Evolutionary conservation across 306 rosid species (phyloP).

Genomic region (Quercus aquifolioides): DNA sequence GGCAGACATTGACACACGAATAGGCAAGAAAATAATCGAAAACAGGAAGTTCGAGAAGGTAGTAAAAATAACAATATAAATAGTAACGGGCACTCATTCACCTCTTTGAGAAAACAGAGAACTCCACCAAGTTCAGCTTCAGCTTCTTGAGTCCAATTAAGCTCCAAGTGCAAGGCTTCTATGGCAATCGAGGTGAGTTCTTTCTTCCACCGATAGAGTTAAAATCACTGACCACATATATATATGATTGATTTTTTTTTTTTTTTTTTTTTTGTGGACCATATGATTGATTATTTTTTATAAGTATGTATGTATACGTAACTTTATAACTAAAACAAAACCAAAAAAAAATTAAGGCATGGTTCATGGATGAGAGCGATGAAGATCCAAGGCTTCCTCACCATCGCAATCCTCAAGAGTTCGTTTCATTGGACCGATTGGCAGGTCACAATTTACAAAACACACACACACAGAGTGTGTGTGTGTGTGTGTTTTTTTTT

Average conservation of each 20-base stretch:
- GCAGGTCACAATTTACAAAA: slow-evolving; percentile 40
- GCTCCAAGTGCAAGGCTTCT: slow-evolving; percentile 1
- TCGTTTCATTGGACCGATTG: slow-evolving; percentile 50
- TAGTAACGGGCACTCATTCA: background rate
- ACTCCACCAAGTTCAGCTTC: background rate
- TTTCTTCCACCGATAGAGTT: background rate
- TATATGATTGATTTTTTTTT: no score
- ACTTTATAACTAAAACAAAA: background rate
- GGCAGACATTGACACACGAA: background rate
- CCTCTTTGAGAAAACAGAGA: no score
- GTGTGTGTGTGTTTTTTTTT: no score
- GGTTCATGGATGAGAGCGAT: slow-evolving; percentile 70
- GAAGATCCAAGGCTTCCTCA: slow-evolving; percentile 82
- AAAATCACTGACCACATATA: background rate
- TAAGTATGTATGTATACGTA: background rate
- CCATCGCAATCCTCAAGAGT: slow-evolving; percentile 48
- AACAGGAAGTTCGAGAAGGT: background rate
- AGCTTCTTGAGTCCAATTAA: background rate
- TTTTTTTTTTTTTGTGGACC: no score
- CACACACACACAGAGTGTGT: no score
- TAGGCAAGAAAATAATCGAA: background rate
- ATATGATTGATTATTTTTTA: background rate
- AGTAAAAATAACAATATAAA: background rate
- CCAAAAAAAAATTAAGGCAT: slow-evolving; percentile 44
- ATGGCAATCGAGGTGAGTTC: slow-evolving; percentile 68